These are phyloP conservation scores for Mangifera indica DNA, from an alignment of 345 rosid genomes.

Conservation along the genomic window DNA sequence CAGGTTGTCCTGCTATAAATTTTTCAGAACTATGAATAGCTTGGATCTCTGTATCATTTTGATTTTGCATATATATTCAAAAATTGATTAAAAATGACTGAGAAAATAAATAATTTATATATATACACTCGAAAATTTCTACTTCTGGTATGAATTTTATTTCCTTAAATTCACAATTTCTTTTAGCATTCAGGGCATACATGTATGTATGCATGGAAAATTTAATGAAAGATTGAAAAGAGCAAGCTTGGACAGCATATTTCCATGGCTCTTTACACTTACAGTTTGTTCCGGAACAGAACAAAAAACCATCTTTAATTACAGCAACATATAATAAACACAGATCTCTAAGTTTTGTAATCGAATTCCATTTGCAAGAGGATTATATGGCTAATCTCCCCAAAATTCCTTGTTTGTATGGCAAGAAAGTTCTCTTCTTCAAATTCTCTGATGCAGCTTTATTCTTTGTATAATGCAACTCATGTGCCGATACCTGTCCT, in stretches of 20 bases:
- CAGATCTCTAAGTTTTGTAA: background rate
- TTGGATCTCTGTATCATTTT: no score
- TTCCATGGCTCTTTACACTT: background rate
- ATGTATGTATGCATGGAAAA: background rate
- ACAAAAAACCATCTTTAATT: background rate
- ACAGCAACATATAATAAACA: background rate
- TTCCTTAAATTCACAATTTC: background rate
- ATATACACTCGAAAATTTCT: background rate
- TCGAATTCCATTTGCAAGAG: conserved; percentile 31
- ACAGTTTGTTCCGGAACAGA: conserved; percentile 1
- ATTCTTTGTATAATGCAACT: conserved; percentile 72
- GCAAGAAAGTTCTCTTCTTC: conserved; percentile 90
- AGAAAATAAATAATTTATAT: no score
- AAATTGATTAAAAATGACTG: no score
- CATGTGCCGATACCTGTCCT: conserved; percentile 71
- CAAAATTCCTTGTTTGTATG: conserved; percentile 74
- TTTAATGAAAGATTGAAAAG: conserved; percentile 8
- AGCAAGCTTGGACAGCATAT: background rate
- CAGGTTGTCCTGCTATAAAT: no score
- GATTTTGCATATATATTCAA: no score
- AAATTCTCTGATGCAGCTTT: conserved; percentile 67
- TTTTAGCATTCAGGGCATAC: background rate
- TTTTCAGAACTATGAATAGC: background rate
- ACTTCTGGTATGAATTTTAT: background rate
- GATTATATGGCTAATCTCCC: conserved; percentile 74